Base-by-base conservation (phyloP, 495 filamentous ascomycete genomes). In the Aspergillus olivimuriae region DNA sequence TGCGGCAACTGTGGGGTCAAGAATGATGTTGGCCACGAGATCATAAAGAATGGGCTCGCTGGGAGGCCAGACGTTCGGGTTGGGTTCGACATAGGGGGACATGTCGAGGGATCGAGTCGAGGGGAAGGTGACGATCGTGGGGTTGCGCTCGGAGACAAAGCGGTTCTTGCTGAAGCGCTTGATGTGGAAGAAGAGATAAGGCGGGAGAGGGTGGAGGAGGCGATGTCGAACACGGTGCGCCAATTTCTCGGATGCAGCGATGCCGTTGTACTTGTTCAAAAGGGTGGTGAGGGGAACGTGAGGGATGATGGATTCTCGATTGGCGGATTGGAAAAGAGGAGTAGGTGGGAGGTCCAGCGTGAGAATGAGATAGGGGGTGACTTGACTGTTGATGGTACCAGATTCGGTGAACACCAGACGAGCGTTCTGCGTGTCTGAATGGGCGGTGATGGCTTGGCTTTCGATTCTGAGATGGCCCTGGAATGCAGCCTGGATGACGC, bases 121-220 rank as follows among this genome's bases (percentile, higher is more conserved):
- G 43, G 87, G 84, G 66, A 97, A 96, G 7, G 90, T 96, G 43
- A 99, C 92, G 57, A 99, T 99, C 0, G 94, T 97, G 4, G 90
- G 92, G 63, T 97, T 99, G 24, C 92, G 84, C 65, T 99, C 94
- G 3, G 81, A 72, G 21, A 97, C 87, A 61, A 97, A 97, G 50
- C 95, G 91, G 72, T 99, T 99, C 45, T 82, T 78, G 55, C 80
- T 85, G 77, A 99, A 99, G 31, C 92, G 86, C 65, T 97, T 97
- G 72, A 99, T 82, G 66, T 97, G 90, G 69, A 98, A 91, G 26
- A 94, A 72, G 14, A 98, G 76, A 55, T 83, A 97, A 1, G 90
- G 94, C 0, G 92, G 92, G 0, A 97, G 75, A 1, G 94, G 94
- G 58, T 95, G 92, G 34, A 95, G 72, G 2, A 99, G 76, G 6